Base-by-base conservation (phyloP, 2,329 filamentous ascomycete species). In the Aspergillus glaucus region DNA sequence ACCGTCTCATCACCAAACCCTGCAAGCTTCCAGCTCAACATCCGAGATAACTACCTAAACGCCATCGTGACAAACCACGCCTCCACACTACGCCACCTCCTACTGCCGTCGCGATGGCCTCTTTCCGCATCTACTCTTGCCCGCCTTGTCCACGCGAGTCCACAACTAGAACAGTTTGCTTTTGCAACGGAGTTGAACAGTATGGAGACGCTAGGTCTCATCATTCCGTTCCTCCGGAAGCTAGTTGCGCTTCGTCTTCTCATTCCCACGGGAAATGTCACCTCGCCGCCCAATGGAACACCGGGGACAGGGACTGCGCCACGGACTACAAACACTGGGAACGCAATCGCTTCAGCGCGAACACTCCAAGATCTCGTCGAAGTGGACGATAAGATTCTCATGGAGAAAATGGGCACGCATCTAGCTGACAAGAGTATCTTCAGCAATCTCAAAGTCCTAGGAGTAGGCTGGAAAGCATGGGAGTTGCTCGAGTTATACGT, bases 81-180 rank as follows among this genome's bases (percentile, higher is more conserved):
- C 36, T 54, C 68, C 19, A 76, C 69, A 1, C 62, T 85, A 37
- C 74, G 73, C 40, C 78, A 81, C 55, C 72, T 85, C 5, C 72
- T 84, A 2, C 72, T 85, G 4, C 73, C 75, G 2, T 74, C 80
- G 30, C 69, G 74, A 40, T 84, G 80, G 79, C 65, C 72, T 15
- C 68, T 84, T 2, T 72, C 73, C 14, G 67, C 72, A 2, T 61
- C 69, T 1, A 68, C 76, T 4, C 64, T 84, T 7, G 72, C 71
- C 28, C 72, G 74, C 6, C 64, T 84, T 6, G 75, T 80, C 28
- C 74, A 76, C 44, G 65, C 65, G 8, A 81, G 79, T 50, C 79
- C 80, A 0, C 73, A 81, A 46, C 66, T 84, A 12, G 79, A 82
- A 51, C 80, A 85, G 55, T 66, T 85, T 1, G 79, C 73, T 22